A percentile compares a stretch with the other conserved stretches of the same genome.
Conservation (phyloP, 768 basidiomycete genomes). For the Pulveroboletus sp. region DNA sequence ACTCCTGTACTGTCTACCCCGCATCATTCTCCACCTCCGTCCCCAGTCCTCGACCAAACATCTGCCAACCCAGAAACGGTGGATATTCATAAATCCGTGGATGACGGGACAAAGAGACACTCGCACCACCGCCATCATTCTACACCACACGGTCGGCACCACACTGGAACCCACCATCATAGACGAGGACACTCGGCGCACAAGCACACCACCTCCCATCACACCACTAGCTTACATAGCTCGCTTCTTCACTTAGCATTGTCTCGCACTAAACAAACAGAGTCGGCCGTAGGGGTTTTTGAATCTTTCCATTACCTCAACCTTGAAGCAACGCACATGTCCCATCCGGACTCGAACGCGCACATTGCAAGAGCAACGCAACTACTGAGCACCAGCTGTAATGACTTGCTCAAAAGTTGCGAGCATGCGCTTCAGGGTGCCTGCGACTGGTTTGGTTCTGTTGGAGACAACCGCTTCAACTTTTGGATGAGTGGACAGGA, state of each 20-base stretch:
- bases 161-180: neutral
- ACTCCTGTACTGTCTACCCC: constrained; percentile 36
- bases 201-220: constrained; percentile 14
- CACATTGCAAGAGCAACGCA: constrained; percentile 40
- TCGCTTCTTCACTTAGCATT: constrained; percentile 38
- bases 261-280: constrained; percentile 30
- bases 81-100: neutral
- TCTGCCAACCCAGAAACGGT: neutral
- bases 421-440: constrained; percentile 37
- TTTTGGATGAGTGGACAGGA: constrained; percentile 35
- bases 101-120: neutral
- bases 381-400: constrained; percentile 50
- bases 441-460: constrained; percentile 47
- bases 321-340: constrained; percentile 51
- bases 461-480: constrained; percentile 33
- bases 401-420: constrained; percentile 46
- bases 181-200: constrained; percentile 11
- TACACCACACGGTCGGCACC: constrained; percentile 5
- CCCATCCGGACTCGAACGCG: constrained; percentile 43
- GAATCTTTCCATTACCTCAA: constrained; percentile 69
- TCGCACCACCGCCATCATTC: neutral
- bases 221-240: constrained; percentile 32
- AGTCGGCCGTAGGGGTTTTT: constrained; percentile 66
- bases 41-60: constrained; percentile 18
- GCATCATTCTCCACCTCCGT: constrained; percentile 29